A percentile compares a stretch with the other conserved stretches of the same genome.
phyloP scores from a whole-genome alignment of 371 early-diverging fungal species.

The Mucor saturninus region DNA sequence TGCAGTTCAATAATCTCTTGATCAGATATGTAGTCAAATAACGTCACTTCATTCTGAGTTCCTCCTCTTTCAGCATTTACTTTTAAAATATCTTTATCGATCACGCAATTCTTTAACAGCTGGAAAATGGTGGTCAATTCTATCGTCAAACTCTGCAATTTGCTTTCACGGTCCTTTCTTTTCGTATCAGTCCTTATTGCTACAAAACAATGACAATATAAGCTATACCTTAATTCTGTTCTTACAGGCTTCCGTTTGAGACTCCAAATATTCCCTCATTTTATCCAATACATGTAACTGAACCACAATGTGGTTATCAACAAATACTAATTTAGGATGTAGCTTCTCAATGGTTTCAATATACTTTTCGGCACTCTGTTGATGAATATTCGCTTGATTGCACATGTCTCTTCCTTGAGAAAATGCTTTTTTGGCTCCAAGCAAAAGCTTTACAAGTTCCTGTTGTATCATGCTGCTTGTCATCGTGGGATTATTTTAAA shows the following conservation, averaged over 20 bases:
- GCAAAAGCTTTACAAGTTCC: conserved; percentile 46
- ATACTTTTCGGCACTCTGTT: conserved; percentile 40
- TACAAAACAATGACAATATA: neutral
- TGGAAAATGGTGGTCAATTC: conserved; percentile 46
- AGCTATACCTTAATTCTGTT: conserved; percentile 33
- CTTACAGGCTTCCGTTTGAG: conserved; percentile 31
- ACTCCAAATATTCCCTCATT: conserved; percentile 39
- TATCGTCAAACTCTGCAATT: conserved; percentile 40
- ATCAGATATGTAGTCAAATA: conserved; percentile 56
- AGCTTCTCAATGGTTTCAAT: conserved; percentile 46
- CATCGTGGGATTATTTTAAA: neutral
- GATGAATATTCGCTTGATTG: conserved; percentile 42
- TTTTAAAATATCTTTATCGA: conserved; percentile 45
- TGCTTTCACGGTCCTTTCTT: conserved; percentile 40
- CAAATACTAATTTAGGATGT: conserved; percentile 47
- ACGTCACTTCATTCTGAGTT: conserved; percentile 18
- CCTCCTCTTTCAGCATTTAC: conserved; percentile 28
- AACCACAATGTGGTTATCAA: conserved; percentile 43
- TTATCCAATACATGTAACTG: conserved; percentile 41
- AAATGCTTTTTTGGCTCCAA: conserved; percentile 50
- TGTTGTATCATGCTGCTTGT: conserved; percentile 38
- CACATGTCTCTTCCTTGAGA: conserved; percentile 46
- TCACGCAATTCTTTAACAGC: conserved; percentile 31
- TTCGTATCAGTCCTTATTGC: neutral
- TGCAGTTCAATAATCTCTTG: conserved; percentile 52